phyloP scores from a whole-genome alignment of 164 flowering plant species.

The Buxus sempervirens region DNA sequence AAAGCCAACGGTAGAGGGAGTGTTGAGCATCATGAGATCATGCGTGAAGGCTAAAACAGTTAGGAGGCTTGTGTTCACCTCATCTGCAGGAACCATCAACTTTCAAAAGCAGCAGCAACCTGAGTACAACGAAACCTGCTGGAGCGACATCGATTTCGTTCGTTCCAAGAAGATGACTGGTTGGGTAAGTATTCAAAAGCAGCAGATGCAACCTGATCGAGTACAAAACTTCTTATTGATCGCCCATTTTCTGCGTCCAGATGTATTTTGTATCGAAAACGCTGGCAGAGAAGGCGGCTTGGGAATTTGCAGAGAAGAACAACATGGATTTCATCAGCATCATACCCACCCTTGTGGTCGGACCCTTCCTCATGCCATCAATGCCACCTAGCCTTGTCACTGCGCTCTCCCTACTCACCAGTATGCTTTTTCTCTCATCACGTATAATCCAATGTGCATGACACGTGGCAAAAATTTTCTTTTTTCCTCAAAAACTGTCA shows the following conservation, averaged over 20 bases:
- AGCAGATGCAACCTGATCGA: no score
- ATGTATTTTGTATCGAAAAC: conserved; percentile 34
- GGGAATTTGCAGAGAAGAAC: conserved; percentile 29
- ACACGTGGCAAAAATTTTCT: no score
- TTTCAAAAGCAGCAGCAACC: conserved; percentile 13
- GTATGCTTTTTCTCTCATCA: conserved; percentile 5
- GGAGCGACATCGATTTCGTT: conserved; percentile 25
- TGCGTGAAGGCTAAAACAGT: conserved; percentile 28
- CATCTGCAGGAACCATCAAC: conserved; percentile 30
- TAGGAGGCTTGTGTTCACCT: conserved; percentile 27
- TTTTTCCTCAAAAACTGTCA: no score
- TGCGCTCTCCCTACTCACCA: conserved; percentile 21
- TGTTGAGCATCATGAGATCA: conserved; percentile 25
- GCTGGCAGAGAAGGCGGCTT: conserved; percentile 32
- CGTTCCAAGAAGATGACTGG: conserved; percentile 26
- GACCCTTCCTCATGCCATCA: conserved; percentile 25
- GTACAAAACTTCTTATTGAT: no score
- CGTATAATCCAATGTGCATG: no score
- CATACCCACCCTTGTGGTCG: conserved; percentile 33
- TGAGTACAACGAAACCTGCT: conserved; percentile 21
- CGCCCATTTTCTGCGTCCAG: conserved; percentile 1
- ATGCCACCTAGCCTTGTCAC: conserved; percentile 37
- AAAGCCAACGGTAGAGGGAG: conserved; percentile 27
- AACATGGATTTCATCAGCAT: conserved; percentile 25
- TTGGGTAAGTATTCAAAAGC: conserved; percentile 28